Conservation (phyloP, 1,284 basidiomycete species). For the Apiotrichum mycotoxinovorans region DNA sequence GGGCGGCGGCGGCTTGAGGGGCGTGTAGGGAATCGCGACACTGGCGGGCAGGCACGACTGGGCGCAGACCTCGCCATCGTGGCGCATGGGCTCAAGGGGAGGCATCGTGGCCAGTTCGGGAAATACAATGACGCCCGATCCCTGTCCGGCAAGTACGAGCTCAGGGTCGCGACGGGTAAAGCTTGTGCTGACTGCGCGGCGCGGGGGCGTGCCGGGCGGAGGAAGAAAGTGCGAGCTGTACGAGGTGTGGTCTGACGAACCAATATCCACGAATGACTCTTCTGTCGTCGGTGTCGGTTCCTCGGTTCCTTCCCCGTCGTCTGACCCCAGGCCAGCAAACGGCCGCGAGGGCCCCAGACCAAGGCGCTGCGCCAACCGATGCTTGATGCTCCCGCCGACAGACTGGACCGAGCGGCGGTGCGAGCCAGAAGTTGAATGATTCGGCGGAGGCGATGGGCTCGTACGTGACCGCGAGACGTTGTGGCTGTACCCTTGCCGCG, state of each 20-base stretch:
- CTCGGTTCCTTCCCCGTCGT: slow-evolving; percentile 4
- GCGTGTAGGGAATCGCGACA: slow-evolving; percentile 17
- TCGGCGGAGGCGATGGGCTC: not conserved
- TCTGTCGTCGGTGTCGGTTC: not conserved
- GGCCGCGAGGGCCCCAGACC: not conserved
- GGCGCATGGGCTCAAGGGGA: slow-evolving; percentile 6
- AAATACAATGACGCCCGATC: slow-evolving; percentile 24
- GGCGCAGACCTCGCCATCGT: slow-evolving; percentile 18
- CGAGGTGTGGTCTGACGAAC: not conserved
- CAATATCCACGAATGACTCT: not conserved
- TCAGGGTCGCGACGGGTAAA: not conserved
- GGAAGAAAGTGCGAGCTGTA: not conserved
- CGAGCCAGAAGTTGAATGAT: not conserved
- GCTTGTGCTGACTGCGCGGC: slow-evolving; percentile 11
- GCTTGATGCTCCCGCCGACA: not conserved
- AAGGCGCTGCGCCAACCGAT: not conserved
- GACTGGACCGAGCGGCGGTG: slow-evolving; percentile 2
- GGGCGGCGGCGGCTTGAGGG: slow-evolving; percentile 9
- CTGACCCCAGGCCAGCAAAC: slow-evolving; percentile 6
- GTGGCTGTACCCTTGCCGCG: not conserved
- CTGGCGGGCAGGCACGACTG: slow-evolving; percentile 18
- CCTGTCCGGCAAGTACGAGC: slow-evolving; percentile 1
- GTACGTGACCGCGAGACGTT: not conserved
- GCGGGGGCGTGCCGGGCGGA: slow-evolving; percentile 10
- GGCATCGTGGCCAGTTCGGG: slow-evolving; percentile 20